Evolutionary conservation across 768 basidiomycete species (phyloP).

Genomic region (Termitomyces sp.): DNA sequence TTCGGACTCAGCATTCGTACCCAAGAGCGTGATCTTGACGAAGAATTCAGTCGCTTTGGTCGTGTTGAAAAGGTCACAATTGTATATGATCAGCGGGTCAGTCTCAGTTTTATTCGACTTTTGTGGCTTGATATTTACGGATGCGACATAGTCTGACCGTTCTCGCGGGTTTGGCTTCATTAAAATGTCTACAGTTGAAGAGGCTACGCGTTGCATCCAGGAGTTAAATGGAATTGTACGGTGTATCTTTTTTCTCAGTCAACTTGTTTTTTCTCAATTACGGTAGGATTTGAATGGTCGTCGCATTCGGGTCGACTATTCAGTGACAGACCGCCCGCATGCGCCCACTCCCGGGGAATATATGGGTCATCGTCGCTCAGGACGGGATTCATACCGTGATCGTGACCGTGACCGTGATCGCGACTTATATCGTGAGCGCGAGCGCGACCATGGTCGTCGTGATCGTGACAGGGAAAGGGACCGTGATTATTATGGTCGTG

Average conservation of each 20-base stretch:
- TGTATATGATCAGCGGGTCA: slow-evolving; percentile 92
- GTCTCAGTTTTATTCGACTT: slow-evolving; percentile 23
- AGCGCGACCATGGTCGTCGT: slow-evolving; percentile 46
- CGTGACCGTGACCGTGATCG: slow-evolving; percentile 30
- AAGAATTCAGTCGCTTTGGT: slow-evolving; percentile 87
- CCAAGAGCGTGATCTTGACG: slow-evolving; percentile 87
- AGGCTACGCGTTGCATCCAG: slow-evolving; percentile 81
- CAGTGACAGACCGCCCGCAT: slow-evolving; percentile 90
- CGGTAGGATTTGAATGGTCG: slow-evolving; percentile 88
- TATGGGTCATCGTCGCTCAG: slow-evolving; percentile 81
- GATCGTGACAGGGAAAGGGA: slow-evolving; percentile 49
- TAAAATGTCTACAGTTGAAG: slow-evolving; percentile 84
- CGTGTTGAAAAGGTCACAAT: slow-evolving; percentile 93
- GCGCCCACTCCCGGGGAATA: slow-evolving; percentile 97
- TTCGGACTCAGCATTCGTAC: slow-evolving; percentile 98
- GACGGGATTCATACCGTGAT: slow-evolving; percentile 30
- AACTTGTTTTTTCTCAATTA: background rate
- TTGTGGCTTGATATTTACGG: slow-evolving; percentile 1
- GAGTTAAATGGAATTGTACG: slow-evolving; percentile 89
- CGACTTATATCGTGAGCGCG: slow-evolving; percentile 47
- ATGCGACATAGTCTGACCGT: slow-evolving; percentile 67
- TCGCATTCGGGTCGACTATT: slow-evolving; percentile 94
- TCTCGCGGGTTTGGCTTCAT: slow-evolving; percentile 99
- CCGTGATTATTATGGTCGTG: slow-evolving; percentile 61
- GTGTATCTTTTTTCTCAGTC: slow-evolving; percentile 9